These are phyloP conservation scores for Geotrichum phurueaensis DNA, from an alignment of 1,139 yeast species.

Conservation along the genomic window DNA sequence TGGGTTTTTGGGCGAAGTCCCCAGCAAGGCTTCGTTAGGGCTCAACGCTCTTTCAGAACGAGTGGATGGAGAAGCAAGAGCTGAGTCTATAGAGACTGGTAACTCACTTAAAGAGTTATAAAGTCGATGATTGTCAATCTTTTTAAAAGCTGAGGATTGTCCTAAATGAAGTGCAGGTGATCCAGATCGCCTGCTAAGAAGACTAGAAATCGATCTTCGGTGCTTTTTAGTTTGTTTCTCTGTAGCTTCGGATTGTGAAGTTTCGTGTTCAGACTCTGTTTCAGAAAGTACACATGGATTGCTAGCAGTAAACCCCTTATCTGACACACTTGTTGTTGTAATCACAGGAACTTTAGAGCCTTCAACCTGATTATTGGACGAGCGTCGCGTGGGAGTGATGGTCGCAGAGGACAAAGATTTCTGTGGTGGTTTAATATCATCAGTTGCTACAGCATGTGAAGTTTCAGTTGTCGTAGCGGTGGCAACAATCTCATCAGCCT, in stretches of 20 bases:
- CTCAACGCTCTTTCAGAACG: background rate
- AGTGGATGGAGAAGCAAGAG: conserved; percentile 10
- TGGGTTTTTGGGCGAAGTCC: conserved; percentile 12
- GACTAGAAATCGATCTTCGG: conserved; percentile 10
- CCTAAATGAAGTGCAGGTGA: conserved; percentile 11
- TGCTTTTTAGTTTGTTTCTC: conserved; percentile 6
- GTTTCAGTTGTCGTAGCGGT: background rate
- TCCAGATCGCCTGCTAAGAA: conserved; percentile 13
- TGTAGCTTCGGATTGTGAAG: background rate
- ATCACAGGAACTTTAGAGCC: background rate
- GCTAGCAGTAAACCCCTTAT: background rate
- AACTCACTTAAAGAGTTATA: conserved; percentile 10
- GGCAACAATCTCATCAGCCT: conserved; percentile 4
- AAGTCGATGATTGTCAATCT: conserved; percentile 10
- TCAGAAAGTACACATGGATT: background rate
- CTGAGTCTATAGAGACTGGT: conserved; percentile 8
- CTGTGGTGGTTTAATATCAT: conserved; percentile 5
- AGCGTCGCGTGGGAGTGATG: conserved; percentile 7
- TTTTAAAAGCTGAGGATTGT: conserved; percentile 9
- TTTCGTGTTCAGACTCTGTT: conserved; percentile 11
- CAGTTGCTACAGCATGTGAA: background rate
- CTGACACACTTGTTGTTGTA: conserved; percentile 1
- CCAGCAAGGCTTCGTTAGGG: background rate
- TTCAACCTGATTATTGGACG: background rate
- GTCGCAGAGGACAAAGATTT: conserved; percentile 15